These are phyloP conservation scores for Trichoderma semiorbis DNA, from an alignment of 2,329 filamentous ascomycete genomes.

Conservation along the genomic window DNA sequence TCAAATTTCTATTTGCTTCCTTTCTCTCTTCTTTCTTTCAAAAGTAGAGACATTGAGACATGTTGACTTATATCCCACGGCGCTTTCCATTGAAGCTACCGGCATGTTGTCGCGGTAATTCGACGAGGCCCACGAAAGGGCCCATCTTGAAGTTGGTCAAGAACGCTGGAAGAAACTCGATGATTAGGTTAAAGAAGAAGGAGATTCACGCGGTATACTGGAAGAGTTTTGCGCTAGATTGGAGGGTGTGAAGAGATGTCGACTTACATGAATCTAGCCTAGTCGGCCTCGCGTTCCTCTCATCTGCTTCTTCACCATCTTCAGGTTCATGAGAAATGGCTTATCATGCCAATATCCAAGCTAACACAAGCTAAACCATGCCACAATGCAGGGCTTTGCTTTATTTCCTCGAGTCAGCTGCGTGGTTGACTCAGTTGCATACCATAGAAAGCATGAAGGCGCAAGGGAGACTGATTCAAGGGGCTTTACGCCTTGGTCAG, in stretches of 20 bases:
- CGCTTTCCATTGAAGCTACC: not conserved
- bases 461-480: not conserved
- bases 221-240: not conserved
- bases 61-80: not conserved
- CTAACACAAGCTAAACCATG: not conserved
- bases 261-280: not conserved
- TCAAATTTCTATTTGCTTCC: not conserved
- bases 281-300: not conserved
- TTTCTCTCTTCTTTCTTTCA: not conserved
- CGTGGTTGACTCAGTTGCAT: not conserved
- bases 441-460: not conserved
- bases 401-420: not conserved
- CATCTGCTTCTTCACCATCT: not conserved
- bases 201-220: not conserved
- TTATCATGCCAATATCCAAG: not conserved
- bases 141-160: not conserved
- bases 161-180: not conserved
- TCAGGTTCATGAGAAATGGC: not conserved
- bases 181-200: not conserved
- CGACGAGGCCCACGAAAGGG: not conserved
- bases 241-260: not conserved
- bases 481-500: not conserved
- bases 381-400: not conserved
- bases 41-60: not conserved
- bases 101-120: not conserved